Evolutionary conservation across 1,284 basidiomycete genomes (phyloP), one percentile per base, ranked within the genome.

Genomic region (Fistulinella staudtii): DNA sequence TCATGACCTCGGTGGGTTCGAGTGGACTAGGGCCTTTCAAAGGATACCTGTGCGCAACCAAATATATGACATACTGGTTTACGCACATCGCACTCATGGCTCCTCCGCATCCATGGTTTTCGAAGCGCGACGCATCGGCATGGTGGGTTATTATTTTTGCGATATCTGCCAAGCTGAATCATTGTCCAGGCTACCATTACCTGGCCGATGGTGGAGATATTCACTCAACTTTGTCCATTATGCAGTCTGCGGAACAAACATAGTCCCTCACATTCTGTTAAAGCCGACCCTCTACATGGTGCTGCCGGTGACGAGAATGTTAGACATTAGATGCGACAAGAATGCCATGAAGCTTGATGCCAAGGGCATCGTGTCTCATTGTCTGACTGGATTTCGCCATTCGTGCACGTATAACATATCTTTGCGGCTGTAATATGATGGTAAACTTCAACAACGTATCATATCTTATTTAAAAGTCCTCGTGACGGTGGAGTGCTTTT

Each of bases 121-220:
- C 47, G 79, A 81, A 59, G 67, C 75, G 28, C 69, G 74, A 44
- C 68, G 73, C 45, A 70, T 80, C 15, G 79, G 79, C 48, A 74
- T 84, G 49, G 82, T 85, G 55, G 64, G 80, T 70, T 15, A 18
- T 40, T 36, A 34, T 47, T 48, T 38, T 9, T 33, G 3, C 4
- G 27, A 43, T 43, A 35, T 35, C 17, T 15, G 28, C 36, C 50
- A 50, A 39, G 50, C 41, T 47, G 55, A 20, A 15, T 42, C 8
- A 38, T 39, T 33, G 42, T 18, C 15, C 51, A 85, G 82, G 73
- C 79, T 29, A 70, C 70, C 17, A 74, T 85, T 43, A 85, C 82
- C 9, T 85, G 82, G 82, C 80, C 82, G 5, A 85, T 85, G 79
- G 73, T 77, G 7, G 82, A 85, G 60, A 72, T 79, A 33, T 85